Evolutionary conservation across 2,329 filamentous ascomycete genomes (phyloP).

Genomic region (Mycosphaerella sp.): DNA sequence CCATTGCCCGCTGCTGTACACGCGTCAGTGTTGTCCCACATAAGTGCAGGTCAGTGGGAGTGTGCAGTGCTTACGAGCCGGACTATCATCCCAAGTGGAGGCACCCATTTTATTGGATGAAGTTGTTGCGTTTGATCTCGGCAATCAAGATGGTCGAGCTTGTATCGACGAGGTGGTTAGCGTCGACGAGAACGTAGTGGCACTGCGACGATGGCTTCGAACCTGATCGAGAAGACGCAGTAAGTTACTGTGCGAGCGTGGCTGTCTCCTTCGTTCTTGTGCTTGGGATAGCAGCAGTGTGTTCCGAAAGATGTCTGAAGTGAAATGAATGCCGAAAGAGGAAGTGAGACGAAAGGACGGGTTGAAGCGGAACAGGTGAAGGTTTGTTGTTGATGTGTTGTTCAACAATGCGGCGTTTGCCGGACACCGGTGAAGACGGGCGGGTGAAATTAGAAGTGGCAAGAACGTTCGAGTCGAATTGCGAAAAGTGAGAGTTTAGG

Average conservation of each 20-base stretch:
- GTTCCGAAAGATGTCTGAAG: background rate
- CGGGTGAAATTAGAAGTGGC: too few species aligned
- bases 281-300: background rate
- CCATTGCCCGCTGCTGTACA: constrained; percentile 12
- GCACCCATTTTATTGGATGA: constrained; percentile 10
- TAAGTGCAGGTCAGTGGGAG: background rate
- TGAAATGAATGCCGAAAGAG: background rate
- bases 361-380: background rate
- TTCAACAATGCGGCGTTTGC: too few species aligned
- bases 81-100: constrained; percentile 25
- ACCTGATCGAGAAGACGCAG: background rate
- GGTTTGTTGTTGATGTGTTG: background rate
- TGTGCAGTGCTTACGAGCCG: constrained; percentile 17
- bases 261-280: background rate
- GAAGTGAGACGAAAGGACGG: background rate
- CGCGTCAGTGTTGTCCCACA: constrained; percentile 7
- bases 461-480: too few species aligned
- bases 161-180: background rate
- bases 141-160: background rate
- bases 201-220: background rate
- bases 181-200: background rate
- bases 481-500: too few species aligned
- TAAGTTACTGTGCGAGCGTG: background rate
- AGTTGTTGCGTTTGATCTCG: constrained; percentile 2
- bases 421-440: too few species aligned